phyloP scores from a whole-genome alignment of 2,329 filamentous ascomycete genomes.

The Apiospora kogelbergensis region DNA sequence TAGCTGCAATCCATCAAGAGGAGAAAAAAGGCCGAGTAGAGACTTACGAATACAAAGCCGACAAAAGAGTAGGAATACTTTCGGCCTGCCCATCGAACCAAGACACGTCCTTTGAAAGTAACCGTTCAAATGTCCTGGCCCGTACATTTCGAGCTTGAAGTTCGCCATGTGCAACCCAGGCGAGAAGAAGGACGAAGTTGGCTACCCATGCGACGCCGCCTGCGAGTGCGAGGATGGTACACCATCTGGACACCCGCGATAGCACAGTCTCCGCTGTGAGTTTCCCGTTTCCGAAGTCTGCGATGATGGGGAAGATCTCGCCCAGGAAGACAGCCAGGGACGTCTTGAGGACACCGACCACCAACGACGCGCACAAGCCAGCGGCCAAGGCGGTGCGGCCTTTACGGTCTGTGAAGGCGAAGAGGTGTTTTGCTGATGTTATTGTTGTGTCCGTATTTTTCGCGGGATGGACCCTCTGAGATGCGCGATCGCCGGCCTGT shows the following conservation, averaged over 20 bases:
- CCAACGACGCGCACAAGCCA: conserved; percentile 56
- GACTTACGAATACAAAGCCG: neutral
- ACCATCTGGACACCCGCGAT: conserved; percentile 56
- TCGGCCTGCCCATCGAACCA: neutral
- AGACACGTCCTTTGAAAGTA: conserved; percentile 34
- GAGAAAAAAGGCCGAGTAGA: neutral
- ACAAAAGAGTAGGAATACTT: neutral
- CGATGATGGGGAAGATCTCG: conserved; percentile 70
- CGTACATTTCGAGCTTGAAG: conserved; percentile 70
- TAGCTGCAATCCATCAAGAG: conserved; percentile 36
- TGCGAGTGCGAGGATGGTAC: conserved; percentile 61
- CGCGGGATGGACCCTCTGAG: neutral
- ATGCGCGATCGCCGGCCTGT: neutral
- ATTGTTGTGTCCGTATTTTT: neutral
- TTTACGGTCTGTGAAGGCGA: conserved; percentile 66
- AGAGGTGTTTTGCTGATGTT: conserved; percentile 48
- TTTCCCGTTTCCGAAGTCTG: conserved; percentile 60
- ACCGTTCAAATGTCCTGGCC: conserved; percentile 61
- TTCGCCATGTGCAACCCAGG: conserved; percentile 81
- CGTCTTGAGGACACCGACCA: conserved; percentile 64
- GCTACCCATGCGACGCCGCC: conserved; percentile 66
- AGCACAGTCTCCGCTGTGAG: conserved; percentile 53
- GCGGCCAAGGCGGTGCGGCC: conserved; percentile 56
- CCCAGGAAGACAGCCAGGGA: conserved; percentile 71
- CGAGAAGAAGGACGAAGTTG: conserved; percentile 64